A percentile compares a stretch with the other conserved stretches of the same genome.
These are phyloP conservation scores for Geranium rotundifolium DNA, from an alignment of 345 rosid genomes.

Conservation along the genomic window DNA sequence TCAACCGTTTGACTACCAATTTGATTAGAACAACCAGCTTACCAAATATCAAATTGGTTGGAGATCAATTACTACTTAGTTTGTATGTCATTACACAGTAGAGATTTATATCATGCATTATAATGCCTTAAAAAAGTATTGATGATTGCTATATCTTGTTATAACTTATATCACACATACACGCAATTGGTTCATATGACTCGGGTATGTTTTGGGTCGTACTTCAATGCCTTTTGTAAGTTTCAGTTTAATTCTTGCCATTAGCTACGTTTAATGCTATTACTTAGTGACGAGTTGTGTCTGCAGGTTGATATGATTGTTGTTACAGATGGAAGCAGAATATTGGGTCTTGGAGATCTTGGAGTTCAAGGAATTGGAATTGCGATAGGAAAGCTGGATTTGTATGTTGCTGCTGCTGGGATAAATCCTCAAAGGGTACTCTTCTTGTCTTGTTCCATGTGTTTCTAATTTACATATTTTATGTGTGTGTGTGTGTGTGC, in stretches of 20 bases:
- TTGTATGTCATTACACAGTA: too few relatives aligned
- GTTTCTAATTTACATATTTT: not conserved
- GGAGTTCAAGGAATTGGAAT: conserved; percentile 98
- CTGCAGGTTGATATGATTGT: conserved; percentile 98
- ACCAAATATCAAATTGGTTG: too few relatives aligned
- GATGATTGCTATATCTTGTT: too few relatives aligned
- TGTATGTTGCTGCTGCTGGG: conserved; percentile 98
- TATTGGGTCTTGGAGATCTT: conserved; percentile 96
- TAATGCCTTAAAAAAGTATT: too few relatives aligned
- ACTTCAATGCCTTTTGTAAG: too few relatives aligned
- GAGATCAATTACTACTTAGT: too few relatives aligned
- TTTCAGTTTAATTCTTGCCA: not conserved
- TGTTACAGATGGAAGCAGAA: conserved; percentile 98
- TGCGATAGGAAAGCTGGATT: conserved; percentile 87
- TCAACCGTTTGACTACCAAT: too few relatives aligned
- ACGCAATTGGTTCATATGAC: not conserved
- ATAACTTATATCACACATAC: too few relatives aligned
- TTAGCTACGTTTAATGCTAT: not conserved
- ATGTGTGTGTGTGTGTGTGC: too few relatives aligned
- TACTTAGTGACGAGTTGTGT: conserved; percentile 2
- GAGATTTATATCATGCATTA: too few relatives aligned
- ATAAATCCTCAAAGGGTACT: conserved; percentile 92
- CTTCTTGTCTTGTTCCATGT: not conserved
- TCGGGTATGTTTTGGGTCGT: not conserved
- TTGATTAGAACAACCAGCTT: not conserved